Conservation (phyloP, 2,329 filamentous ascomycete genomes). For the Scortechinia acanthostroma region DNA sequence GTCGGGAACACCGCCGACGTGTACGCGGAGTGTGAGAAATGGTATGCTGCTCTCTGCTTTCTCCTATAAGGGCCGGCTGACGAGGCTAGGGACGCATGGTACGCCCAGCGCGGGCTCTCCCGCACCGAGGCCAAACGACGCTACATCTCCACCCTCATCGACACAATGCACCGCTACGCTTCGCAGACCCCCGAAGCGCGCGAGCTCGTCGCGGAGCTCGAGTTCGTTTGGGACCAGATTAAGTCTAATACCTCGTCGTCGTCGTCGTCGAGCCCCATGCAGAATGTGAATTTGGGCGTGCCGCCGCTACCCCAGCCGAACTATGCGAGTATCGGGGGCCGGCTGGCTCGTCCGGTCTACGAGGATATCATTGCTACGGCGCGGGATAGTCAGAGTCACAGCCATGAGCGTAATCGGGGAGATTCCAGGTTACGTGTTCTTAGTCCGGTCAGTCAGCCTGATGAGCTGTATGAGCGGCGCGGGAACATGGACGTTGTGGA, state of each 20-base stretch:
- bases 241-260: conserved; percentile 39
- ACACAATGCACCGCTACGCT: conserved; percentile 64
- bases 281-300: background rate
- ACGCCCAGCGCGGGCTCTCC: conserved; percentile 48
- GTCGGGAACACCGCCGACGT: conserved; percentile 11
- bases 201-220: conserved; percentile 58
- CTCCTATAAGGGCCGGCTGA: background rate
- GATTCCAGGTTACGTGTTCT: background rate
- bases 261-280: background rate
- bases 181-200: conserved; percentile 52
- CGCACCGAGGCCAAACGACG: conserved; percentile 61
- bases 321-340: background rate
- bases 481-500: conserved; percentile 27
- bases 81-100: conserved; percentile 56
- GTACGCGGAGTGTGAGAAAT: conserved; percentile 10
- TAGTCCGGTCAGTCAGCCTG: background rate
- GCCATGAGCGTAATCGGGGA: background rate
- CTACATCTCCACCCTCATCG: conserved; percentile 60
- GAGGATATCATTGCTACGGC: background rate
- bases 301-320: background rate
- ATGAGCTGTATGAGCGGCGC: background rate
- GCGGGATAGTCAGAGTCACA: too few relatives aligned
- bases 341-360: background rate
- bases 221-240: conserved; percentile 68
- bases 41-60: background rate